These are phyloP conservation scores for Kluyveromyces aestuarii DNA, from an alignment of 805 yeast species.

Conservation along the genomic window DNA sequence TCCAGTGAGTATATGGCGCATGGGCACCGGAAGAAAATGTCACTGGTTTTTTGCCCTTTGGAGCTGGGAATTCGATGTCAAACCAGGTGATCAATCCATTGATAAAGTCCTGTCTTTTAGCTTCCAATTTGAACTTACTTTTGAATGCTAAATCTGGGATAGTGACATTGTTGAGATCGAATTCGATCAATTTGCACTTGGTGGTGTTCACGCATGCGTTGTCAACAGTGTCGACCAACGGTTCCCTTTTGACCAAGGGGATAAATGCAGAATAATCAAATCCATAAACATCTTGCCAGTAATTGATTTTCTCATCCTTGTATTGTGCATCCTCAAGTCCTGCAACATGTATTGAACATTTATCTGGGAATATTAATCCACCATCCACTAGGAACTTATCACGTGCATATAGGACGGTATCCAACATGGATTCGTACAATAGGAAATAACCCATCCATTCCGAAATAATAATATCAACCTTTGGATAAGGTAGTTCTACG, in stretches of 20 bases:
- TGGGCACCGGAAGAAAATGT: conserved; percentile 91
- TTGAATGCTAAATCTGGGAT: conserved; percentile 74
- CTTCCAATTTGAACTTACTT: conserved; percentile 57
- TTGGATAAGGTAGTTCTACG: conserved; percentile 69
- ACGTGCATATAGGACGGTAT: conserved; percentile 89
- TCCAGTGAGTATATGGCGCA: conserved; percentile 95
- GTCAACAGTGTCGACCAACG: conserved; percentile 92
- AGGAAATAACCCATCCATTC: conserved; percentile 99
- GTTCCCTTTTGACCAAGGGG: conserved; percentile 81
- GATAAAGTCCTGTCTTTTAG: conserved; percentile 68
- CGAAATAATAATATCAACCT: conserved; percentile 89
- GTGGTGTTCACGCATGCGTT: conserved; percentile 67
- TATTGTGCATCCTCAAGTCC: conserved; percentile 90
- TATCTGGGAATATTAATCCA: conserved; percentile 92
- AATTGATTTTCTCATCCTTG: conserved; percentile 82
- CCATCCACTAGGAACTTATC: conserved; percentile 71
- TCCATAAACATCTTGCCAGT: conserved; percentile 96
- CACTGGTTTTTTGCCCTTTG: conserved; percentile 45
- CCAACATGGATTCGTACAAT: conserved; percentile 94
- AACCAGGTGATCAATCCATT: conserved; percentile 94
- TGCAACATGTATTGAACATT: conserved; percentile 81
- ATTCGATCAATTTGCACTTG: conserved; percentile 58
- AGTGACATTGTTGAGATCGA: conserved; percentile 84
- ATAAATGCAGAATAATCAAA: conserved; percentile 91
- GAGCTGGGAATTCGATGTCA: conserved; percentile 76